Evolutionary conservation across 768 basidiomycete genomes (phyloP).

Genomic region (Royoungia palumana): DNA sequence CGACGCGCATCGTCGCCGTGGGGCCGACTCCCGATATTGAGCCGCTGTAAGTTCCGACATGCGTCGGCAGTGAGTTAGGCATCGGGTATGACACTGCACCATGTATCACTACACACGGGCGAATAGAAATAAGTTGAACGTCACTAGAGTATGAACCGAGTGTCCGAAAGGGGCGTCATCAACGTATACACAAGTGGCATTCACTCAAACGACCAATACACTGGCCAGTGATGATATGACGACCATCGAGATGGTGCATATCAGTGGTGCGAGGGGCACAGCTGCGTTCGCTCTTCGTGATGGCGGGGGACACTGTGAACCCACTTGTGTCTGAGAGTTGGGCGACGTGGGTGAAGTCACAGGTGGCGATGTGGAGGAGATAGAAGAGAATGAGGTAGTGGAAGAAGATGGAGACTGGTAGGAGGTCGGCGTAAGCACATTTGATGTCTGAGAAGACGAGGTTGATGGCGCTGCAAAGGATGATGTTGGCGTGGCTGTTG

Average conservation of each 20-base stretch:
- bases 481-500: neutral
- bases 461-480: neutral
- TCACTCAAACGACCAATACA: constrained; percentile 22
- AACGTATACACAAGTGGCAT: neutral
- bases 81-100: neutral
- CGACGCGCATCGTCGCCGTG: constrained; percentile 67
- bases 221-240: constrained; percentile 26
- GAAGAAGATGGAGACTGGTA: neutral
- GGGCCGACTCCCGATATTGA: constrained; percentile 72
- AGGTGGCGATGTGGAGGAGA: neutral
- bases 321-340: constrained; percentile 18
- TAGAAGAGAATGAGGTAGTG: neutral
- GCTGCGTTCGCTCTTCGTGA: constrained; percentile 5
- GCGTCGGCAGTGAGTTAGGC: neutral
- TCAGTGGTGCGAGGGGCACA: constrained; percentile 13
- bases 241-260: constrained; percentile 25
- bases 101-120: constrained; percentile 9
- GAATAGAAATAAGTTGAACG: neutral
- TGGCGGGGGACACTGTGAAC: constrained; percentile 22
- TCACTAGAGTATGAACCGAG: neutral
- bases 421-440: neutral
- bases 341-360: neutral
- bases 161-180: neutral
- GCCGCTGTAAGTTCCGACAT: constrained; percentile 39
- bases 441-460: neutral